Evolutionary conservation across 768 basidiomycete genomes (phyloP).

Genomic region (Collybia sp.): DNA sequence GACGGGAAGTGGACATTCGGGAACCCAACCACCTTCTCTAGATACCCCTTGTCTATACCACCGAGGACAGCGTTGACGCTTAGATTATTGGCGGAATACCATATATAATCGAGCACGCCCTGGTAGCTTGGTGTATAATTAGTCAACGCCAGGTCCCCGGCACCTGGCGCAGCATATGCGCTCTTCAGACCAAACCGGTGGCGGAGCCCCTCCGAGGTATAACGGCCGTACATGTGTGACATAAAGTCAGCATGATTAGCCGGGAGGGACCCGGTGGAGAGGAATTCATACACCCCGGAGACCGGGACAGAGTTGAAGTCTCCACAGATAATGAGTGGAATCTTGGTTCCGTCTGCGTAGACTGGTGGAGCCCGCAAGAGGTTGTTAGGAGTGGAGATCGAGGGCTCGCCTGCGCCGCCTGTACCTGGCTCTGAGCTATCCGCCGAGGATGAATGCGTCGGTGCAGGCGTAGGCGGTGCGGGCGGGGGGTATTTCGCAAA

Average conservation of each 20-base stretch:
- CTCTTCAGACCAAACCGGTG: constrained; percentile 83
- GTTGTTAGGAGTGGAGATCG: constrained; percentile 10
- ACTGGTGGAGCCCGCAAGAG: constrained; percentile 50
- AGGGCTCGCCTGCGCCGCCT: constrained; percentile 6
- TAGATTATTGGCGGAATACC: constrained; percentile 76
- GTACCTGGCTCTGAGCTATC: constrained; percentile 14
- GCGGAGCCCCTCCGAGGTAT: constrained; percentile 83
- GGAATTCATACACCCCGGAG: constrained; percentile 90
- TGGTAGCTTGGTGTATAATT: constrained; percentile 88
- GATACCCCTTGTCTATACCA: constrained; percentile 79
- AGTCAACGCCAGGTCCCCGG: constrained; percentile 62
- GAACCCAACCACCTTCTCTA: constrained; percentile 92
- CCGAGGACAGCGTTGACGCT: constrained; percentile 81
- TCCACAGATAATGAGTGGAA: constrained; percentile 88
- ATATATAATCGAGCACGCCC: constrained; percentile 90
- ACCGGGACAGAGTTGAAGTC: constrained; percentile 90
- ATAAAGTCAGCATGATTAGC: constrained; percentile 89
- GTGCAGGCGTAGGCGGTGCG: constrained; percentile 34
- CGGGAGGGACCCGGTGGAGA: constrained; percentile 65
- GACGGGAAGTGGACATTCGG: constrained; percentile 96
- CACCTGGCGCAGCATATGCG: constrained; percentile 58
- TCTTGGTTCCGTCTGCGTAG: constrained; percentile 83
- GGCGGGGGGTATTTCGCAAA: constrained; percentile 81
- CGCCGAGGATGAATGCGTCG: constrained; percentile 13
- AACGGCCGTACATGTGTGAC: constrained; percentile 85